Conservation (phyloP, 2,329 filamentous ascomycete genomes). For the Tolypocladium album region DNA sequence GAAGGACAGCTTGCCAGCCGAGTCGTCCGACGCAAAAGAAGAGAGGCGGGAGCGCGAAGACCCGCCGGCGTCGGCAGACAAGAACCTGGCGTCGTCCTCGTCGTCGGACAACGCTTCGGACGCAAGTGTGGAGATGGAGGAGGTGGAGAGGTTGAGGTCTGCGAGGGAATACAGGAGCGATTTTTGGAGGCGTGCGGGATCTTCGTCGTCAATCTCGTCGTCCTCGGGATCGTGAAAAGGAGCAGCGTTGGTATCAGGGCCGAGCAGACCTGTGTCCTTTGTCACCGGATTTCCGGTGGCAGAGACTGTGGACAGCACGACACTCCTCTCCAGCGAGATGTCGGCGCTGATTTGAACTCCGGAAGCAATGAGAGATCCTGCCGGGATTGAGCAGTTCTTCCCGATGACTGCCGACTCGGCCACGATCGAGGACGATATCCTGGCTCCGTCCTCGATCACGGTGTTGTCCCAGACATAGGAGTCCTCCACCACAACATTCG, state of each 20-base stretch:
- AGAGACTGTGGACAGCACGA: slow-evolving; percentile 23
- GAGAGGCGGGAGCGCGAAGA: slow-evolving; percentile 53
- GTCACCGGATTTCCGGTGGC: slow-evolving; percentile 24
- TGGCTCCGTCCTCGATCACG: slow-evolving; percentile 62
- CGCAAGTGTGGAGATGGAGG: slow-evolving; percentile 47
- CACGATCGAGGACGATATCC: slow-evolving; percentile 63
- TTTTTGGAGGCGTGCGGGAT: slow-evolving; percentile 41
- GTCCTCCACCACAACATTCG: slow-evolving; percentile 66
- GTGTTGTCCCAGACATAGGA: slow-evolving; percentile 85
- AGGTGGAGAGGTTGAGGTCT: slow-evolving; percentile 40
- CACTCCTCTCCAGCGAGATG: slow-evolving; percentile 29
- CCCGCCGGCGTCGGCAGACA: slow-evolving; percentile 20
- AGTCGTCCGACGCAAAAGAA: slow-evolving; percentile 65
- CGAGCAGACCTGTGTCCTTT: slow-evolving; percentile 35
- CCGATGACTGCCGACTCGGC: slow-evolving; percentile 65
- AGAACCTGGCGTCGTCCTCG: slow-evolving; percentile 55
- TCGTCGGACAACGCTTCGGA: slow-evolving; percentile 57
- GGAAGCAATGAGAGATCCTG: slow-evolving; percentile 71
- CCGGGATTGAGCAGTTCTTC: slow-evolving; percentile 54
- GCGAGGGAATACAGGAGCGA: slow-evolving; percentile 44
- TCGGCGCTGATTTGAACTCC: slow-evolving; percentile 61
- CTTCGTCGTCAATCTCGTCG: slow-evolving; percentile 38
- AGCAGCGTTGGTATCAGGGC: slow-evolving; percentile 38
- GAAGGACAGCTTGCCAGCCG: slow-evolving; percentile 51
- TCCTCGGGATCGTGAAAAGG: slow-evolving; percentile 34